phyloP scores from a whole-genome alignment of 805 yeast genomes.

The Pichia membranifaciens region DNA sequence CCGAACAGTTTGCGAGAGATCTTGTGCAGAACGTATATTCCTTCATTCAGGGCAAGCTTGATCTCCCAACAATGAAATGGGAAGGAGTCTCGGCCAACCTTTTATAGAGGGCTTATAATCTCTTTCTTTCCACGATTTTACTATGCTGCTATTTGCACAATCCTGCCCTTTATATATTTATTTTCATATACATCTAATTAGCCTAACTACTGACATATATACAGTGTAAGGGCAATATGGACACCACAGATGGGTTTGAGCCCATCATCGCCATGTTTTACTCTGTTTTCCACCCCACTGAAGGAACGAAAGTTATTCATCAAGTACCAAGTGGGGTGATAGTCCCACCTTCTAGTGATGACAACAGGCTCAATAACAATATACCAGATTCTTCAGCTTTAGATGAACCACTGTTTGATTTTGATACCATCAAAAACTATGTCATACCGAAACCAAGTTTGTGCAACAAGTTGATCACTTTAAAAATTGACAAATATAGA shows the following conservation, averaged over 20 bases:
- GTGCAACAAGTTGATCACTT: slow-evolving; percentile 74
- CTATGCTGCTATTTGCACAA: neutral
- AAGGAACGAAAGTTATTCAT: slow-evolving; percentile 85
- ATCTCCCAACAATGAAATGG: slow-evolving; percentile 12
- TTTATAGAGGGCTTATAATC: neutral
- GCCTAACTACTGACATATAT: too few relatives aligned
- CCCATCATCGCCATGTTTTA: slow-evolving; percentile 88
- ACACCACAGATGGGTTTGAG: slow-evolving; percentile 54
- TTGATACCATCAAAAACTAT: slow-evolving; percentile 82
- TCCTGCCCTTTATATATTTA: neutral
- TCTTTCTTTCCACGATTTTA: neutral
- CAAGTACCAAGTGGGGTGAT: slow-evolving; percentile 83
- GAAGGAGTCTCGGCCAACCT: slow-evolving; percentile 8
- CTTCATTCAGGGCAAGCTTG: slow-evolving; percentile 6
- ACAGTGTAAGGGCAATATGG: slow-evolving; percentile 17
- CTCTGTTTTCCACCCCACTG: slow-evolving; percentile 90
- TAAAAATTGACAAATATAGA: slow-evolving; percentile 63
- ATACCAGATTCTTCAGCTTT: slow-evolving; percentile 29
- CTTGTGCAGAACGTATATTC: slow-evolving; percentile 7
- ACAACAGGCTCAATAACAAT: slow-evolving; percentile 13
- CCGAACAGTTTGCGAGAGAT: slow-evolving; percentile 11
- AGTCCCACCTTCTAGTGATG: slow-evolving; percentile 31
- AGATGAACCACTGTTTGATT: slow-evolving; percentile 53
- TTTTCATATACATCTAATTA: neutral
- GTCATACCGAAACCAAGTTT: slow-evolving; percentile 90